Evolutionary conservation across 805 yeast genomes (phyloP).

Genomic region (Millerozyma miso): DNA sequence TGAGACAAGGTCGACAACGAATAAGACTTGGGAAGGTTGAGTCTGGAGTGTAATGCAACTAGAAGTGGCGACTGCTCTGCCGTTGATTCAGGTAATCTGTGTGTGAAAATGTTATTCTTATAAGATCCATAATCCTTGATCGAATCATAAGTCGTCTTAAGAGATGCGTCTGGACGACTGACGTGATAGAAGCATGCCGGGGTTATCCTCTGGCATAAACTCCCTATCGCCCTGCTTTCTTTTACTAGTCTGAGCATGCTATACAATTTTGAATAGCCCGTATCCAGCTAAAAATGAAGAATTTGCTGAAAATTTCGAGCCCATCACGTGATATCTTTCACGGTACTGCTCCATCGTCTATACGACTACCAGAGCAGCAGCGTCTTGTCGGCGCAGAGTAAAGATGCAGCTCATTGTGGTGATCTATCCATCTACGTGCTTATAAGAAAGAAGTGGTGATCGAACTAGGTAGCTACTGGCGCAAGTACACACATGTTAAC

Average conservation of each 20-base stretch:
- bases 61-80: conserved; percentile 65
- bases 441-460: too few species aligned
- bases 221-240: neutral
- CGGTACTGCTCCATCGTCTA: neutral
- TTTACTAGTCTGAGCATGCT: neutral
- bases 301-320: neutral
- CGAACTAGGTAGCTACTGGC: too few species aligned
- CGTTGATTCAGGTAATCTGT: conserved; percentile 42
- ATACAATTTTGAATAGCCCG: too few species aligned
- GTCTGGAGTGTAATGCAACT: conserved; percentile 72
- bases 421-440: too few species aligned
- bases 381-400: too few species aligned
- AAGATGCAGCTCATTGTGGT: too few species aligned
- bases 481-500: too few species aligned
- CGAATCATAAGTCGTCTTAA: conserved; percentile 28
- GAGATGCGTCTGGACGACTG: conserved; percentile 18
- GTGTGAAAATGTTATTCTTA: conserved; percentile 38
- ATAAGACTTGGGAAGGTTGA: conserved; percentile 56
- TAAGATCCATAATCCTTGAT: conserved; percentile 37
- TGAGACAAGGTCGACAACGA: conserved; percentile 70
- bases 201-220: neutral
- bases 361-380: too few species aligned
- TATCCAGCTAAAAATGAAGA: too few species aligned
- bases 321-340: neutral
- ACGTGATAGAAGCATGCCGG: conserved; percentile 15